These are phyloP conservation scores for Mycena floridula DNA, from an alignment of 768 basidiomycete species.

Conservation along the genomic window DNA sequence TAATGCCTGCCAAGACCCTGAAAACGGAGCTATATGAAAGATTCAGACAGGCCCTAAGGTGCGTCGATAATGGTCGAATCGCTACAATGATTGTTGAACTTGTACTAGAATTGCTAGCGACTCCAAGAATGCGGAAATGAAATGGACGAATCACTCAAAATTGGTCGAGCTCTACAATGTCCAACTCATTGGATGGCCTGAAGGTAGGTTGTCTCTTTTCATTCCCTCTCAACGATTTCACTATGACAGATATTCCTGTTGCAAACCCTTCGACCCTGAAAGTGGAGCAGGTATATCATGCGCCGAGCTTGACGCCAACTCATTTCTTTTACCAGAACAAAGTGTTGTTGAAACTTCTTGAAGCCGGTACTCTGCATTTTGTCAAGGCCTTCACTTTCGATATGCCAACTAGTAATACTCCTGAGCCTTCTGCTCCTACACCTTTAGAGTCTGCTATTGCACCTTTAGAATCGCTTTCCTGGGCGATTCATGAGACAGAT, in stretches of 20 bases:
- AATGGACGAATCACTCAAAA: constrained; percentile 63
- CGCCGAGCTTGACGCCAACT: too few species aligned
- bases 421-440: too few species aligned
- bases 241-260: constrained; percentile 42
- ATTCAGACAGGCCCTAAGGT: constrained; percentile 54
- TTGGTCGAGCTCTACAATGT: constrained; percentile 54
- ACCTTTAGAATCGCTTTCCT: constrained; percentile 1
- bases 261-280: constrained; percentile 61
- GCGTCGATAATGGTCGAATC: constrained; percentile 5
- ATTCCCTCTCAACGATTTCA: too few species aligned
- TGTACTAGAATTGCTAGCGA: constrained; percentile 44
- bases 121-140: constrained; percentile 65
- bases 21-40: constrained; percentile 53
- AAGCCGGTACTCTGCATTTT: constrained; percentile 44
- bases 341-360: constrained; percentile 41
- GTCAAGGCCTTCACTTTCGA: constrained; percentile 20
- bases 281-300: constrained; percentile 17
- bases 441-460: too few species aligned
- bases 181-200: constrained; percentile 59
- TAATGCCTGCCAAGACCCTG: constrained; percentile 20
- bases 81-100: constrained; percentile 1
- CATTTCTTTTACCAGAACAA: too few species aligned
- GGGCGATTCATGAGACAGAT: constrained; percentile 11
- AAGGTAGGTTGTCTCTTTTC: too few species aligned
- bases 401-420: not conserved